Conservation (phyloP, 768 basidiomycete species). For the Tylopilus sp. region DNA sequence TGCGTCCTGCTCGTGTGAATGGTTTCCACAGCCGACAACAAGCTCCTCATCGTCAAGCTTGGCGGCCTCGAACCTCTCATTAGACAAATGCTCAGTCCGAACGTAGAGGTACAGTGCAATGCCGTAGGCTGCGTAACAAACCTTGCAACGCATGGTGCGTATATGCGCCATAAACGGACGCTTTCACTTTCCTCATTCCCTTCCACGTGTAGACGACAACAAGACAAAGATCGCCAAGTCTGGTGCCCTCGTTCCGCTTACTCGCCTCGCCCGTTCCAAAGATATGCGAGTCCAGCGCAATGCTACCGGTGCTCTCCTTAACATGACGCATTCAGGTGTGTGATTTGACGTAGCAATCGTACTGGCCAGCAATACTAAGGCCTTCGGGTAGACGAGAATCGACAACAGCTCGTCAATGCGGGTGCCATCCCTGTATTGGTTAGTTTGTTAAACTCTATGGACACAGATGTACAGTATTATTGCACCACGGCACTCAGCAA, state of each 20-base stretch:
- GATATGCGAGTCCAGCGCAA: slow-evolving; percentile 99
- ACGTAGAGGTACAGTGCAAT: slow-evolving; percentile 99
- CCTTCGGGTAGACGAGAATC: slow-evolving; percentile 77
- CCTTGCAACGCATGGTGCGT: slow-evolving; percentile 92
- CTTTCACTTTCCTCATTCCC: slow-evolving; percentile 3
- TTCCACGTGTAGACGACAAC: slow-evolving; percentile 76
- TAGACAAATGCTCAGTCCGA: slow-evolving; percentile 97
- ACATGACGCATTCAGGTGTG: slow-evolving; percentile 98
- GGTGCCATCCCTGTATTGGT: slow-evolving; percentile 98
- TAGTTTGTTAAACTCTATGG: slow-evolving; percentile 87
- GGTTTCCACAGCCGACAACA: slow-evolving; percentile 81
- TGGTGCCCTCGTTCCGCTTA: slow-evolving; percentile 95
- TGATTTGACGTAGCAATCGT: background rate
- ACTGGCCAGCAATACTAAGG: slow-evolving; percentile 3
- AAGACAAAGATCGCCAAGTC: slow-evolving; percentile 99
- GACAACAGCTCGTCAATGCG: slow-evolving; percentile 96
- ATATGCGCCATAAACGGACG: slow-evolving; percentile 2
- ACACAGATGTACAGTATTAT: slow-evolving; percentile 99
- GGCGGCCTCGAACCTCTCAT: slow-evolving; percentile 98
- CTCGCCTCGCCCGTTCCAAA: slow-evolving; percentile 92
- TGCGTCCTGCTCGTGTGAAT: slow-evolving; percentile 11
- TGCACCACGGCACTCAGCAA: slow-evolving; percentile 98
- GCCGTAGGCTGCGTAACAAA: slow-evolving; percentile 99
- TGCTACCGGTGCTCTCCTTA: slow-evolving; percentile 94
- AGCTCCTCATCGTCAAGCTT: slow-evolving; percentile 95